Evolutionary conservation across 2,329 filamentous ascomycete species (phyloP).

Genomic region (Beauveria australis): DNA sequence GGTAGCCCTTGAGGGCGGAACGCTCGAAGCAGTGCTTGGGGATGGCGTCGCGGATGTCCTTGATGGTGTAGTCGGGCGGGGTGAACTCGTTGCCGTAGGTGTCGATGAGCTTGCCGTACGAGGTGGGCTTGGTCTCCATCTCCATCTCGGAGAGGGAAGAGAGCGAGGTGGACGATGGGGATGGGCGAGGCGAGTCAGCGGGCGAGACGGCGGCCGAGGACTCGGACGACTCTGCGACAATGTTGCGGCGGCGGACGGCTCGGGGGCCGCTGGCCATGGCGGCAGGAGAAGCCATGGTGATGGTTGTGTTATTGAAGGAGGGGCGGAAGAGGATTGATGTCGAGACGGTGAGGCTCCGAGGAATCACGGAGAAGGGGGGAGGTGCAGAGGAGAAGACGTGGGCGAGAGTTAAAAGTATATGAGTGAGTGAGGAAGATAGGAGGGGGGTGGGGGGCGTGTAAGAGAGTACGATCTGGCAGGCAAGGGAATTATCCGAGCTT

Average conservation of each 20-base stretch:
- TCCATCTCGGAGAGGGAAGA: slow-evolving; percentile 74
- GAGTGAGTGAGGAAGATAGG: slow-evolving; percentile 2
- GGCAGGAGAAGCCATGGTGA: slow-evolving; percentile 38
- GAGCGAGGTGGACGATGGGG: slow-evolving; percentile 80
- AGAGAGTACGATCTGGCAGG: slow-evolving; percentile 2
- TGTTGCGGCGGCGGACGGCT: slow-evolving; percentile 37
- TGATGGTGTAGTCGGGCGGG: slow-evolving; percentile 93
- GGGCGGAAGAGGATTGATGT: slow-evolving; percentile 3
- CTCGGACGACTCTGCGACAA: slow-evolving; percentile 39
- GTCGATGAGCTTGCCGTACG: slow-evolving; percentile 67
- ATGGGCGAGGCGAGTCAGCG: slow-evolving; percentile 49
- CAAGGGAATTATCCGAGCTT: not conserved
- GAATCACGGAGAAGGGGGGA: not conserved
- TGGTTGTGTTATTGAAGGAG: not conserved
- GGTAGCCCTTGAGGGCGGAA: slow-evolving; percentile 64
- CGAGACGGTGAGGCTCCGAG: not conserved
- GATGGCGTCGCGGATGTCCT: slow-evolving; percentile 93
- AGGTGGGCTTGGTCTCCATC: slow-evolving; percentile 30
- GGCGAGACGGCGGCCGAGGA: slow-evolving; percentile 52
- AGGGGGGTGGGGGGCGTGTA: slow-evolving; percentile 13
- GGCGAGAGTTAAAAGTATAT: not conserved
- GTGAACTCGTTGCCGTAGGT: slow-evolving; percentile 93
- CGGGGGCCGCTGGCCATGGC: slow-evolving; percentile 35
- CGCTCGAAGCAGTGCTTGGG: slow-evolving; percentile 96
- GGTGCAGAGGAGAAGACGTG: not conserved